Evolutionary conservation across 2,329 filamentous ascomycete species (phyloP).

Genomic region (Cryoendolithus antarcticus): DNA sequence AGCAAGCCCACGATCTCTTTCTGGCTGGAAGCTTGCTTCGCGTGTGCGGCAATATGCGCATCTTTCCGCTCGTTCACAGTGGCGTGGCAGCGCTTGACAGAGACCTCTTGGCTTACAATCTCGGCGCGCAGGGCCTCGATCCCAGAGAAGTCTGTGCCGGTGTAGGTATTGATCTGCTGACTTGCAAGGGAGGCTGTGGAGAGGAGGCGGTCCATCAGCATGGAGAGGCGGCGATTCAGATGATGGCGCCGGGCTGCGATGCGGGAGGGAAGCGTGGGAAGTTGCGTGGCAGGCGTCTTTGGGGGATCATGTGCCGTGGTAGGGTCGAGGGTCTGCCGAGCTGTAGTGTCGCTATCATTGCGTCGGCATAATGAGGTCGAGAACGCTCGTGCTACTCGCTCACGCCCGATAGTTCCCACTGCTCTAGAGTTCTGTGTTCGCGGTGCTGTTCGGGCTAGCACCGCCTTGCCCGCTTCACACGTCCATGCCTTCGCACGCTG

Average conservation of each 20-base stretch:
- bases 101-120: slow-evolving; percentile 55
- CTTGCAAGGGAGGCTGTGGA: slow-evolving; percentile 73
- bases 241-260: slow-evolving; percentile 42
- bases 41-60: slow-evolving; percentile 71
- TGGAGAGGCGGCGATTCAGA: slow-evolving; percentile 49
- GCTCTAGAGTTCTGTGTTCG: too few relatives aligned
- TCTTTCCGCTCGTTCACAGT: slow-evolving; percentile 60
- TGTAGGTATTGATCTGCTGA: slow-evolving; percentile 83
- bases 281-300: slow-evolving; percentile 7
- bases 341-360: too few relatives aligned
- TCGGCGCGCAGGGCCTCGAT: slow-evolving; percentile 76
- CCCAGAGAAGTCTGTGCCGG: slow-evolving; percentile 70
- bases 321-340: not conserved
- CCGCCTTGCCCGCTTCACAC: too few relatives aligned
- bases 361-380: too few relatives aligned
- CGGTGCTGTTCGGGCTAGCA: too few relatives aligned
- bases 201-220: slow-evolving; percentile 81
- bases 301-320: slow-evolving; percentile 1
- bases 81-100: slow-evolving; percentile 47
- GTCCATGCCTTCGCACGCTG: too few relatives aligned
- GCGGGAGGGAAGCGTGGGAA: slow-evolving; percentile 38
- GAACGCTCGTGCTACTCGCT: too few relatives aligned
- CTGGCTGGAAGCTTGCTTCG: slow-evolving; percentile 74
- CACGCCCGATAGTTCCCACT: too few relatives aligned
- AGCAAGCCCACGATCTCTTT: slow-evolving; percentile 90